phyloP scores from a whole-genome alignment of 306 rosid genomes.

The Quercus agrifolia region DNA sequence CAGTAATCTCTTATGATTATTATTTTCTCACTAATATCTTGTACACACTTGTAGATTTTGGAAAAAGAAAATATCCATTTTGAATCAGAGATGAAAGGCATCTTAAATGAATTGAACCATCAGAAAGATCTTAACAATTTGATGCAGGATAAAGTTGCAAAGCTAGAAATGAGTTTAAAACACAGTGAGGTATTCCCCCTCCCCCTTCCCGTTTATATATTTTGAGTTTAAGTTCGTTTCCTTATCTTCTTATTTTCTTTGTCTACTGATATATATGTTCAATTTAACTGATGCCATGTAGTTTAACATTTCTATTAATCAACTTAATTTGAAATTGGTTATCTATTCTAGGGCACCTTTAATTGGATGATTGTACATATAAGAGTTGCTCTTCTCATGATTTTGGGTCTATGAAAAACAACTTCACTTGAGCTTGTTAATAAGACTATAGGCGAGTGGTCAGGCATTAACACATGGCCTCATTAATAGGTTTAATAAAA shows the following conservation, averaged over 20 bases:
- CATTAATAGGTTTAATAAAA: not conserved
- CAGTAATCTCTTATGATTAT: not conserved
- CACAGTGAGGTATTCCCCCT: conserved; percentile 45
- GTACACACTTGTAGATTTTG: conserved; percentile 38
- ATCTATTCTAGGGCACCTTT: not conserved
- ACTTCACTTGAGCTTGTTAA: not conserved
- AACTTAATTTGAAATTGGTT: not conserved
- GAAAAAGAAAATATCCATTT: conserved; percentile 44
- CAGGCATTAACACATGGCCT: not conserved
- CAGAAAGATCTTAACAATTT: conserved; percentile 42
- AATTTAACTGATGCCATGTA: not conserved
- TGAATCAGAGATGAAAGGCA: conserved; percentile 41
- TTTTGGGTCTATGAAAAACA: not conserved
- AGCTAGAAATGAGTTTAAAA: conserved; percentile 42
- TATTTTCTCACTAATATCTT: conserved; percentile 3
- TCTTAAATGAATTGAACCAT: conserved; percentile 35
- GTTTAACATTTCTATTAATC: not conserved
- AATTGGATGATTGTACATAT: not conserved
- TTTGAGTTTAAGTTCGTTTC: not conserved
- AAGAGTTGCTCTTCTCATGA: not conserved
- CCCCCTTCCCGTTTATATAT: not conserved
- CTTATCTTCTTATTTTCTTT: not conserved
- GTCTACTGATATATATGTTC: not conserved
- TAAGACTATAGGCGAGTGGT: not conserved
- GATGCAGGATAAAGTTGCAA: conserved; percentile 41